Evolutionary conservation across 192 early-diverging fungal species (phyloP), one percentile per base, ranked within the genome.

Genomic region (Podochytrium sp.): DNA sequence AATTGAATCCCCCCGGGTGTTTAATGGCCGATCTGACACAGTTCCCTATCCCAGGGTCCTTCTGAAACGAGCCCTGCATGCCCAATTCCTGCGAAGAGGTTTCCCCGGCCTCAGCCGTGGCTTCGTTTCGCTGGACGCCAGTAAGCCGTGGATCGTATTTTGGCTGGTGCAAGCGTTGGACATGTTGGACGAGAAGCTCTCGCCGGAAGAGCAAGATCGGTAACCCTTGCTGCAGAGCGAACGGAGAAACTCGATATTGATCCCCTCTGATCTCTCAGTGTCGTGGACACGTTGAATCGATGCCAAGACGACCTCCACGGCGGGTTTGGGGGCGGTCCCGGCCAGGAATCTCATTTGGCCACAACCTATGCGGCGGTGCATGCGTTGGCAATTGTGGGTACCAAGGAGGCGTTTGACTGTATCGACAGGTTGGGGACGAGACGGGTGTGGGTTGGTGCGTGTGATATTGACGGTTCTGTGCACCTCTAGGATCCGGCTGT

Each of bases 291-390:
- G 1, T 65, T 97, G 2, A 30, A 67, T 16, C 78, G 79, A 29
- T 89, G 91, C 67, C 94, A 97, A 76, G 73, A 83, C 42, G 71
- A 81, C 3, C 7, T 18, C 1, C 74, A 73, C 14, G 97, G 97
- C 25, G 97, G 97, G 30, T 99, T 92, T 79, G 88, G 90, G 32
- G 96, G 97, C 38, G 97, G 96, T 3, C 83, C 84, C 23, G 87
- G 88, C 60, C 96, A 98, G 79, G 71, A 96, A 16, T 81, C 93
- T 10, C 97, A 99, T 81, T 60, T 95, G 47, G 96, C 94, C 2
- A 86, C 93, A 0, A 96, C 95, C 0, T 99, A 93, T 81, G 97
- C 95, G 0, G 91, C 95, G 0, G 78, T 98, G 10, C 89, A 95
- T 77, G 78, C 91, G 3, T 75, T 99, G 52, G 92, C 92, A 1